phyloP scores from a whole-genome alignment of 176 grass and related monocot genomes.

The Juncus effusus region DNA sequence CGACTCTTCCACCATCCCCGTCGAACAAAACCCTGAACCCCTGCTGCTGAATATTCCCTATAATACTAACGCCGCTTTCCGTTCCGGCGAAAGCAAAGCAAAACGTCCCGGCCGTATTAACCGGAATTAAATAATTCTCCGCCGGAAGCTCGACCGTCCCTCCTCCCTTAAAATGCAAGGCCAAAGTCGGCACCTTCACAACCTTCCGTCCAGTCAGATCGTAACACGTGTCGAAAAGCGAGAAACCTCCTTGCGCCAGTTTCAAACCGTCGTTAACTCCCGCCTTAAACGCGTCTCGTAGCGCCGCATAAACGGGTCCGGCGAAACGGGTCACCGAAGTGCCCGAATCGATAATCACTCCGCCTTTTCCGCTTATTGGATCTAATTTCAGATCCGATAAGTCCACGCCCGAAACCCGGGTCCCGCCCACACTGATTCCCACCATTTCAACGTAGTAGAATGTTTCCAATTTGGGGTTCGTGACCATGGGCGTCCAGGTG shows the following conservation, averaged over 20 bases:
- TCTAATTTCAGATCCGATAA: conserved; percentile 63
- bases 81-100: conserved; percentile 95
- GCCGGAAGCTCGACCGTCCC: conserved; percentile 56
- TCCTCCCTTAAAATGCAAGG: conserved; percentile 69
- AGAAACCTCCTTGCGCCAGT: conserved; percentile 59
- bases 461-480: conserved; percentile 71
- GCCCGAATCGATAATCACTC: conserved; percentile 97
- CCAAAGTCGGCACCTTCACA: conserved; percentile 91
- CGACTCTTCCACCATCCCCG: conserved; percentile 45
- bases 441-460: conserved; percentile 82
- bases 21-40: conserved; percentile 91
- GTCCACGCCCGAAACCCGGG: conserved; percentile 52
- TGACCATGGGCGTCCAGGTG: conserved; percentile 61
- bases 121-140: conserved; percentile 98
- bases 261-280: conserved; percentile 42
- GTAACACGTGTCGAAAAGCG: conserved; percentile 97
- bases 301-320: conserved; percentile 53
- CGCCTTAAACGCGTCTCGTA: conserved; percentile 74
- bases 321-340: conserved; percentile 80
- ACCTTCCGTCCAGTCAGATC: conserved; percentile 67
- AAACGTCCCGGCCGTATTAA: conserved; percentile 79
- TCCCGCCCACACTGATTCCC: conserved; percentile 80
- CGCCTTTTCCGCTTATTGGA: conserved; percentile 57
- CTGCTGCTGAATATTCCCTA: conserved; percentile 97
- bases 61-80: conserved; percentile 78